These are phyloP conservation scores for Malus sieversii DNA, from an alignment of 306 rosid species.

Conservation along the genomic window DNA sequence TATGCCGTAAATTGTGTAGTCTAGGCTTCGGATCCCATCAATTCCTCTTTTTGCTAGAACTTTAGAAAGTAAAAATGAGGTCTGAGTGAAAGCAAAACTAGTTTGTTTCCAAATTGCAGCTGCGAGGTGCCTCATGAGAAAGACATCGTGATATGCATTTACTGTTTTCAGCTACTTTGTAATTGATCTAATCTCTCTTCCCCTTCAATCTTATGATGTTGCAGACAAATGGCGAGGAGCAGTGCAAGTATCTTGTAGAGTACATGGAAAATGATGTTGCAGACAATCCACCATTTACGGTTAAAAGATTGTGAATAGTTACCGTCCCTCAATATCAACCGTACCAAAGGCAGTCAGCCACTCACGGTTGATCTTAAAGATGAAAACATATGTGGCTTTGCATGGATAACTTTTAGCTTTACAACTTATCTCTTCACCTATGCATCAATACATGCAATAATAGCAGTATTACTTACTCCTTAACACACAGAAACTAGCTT, in stretches of 20 bases:
- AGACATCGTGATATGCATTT: background rate
- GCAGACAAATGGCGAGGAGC: constrained; percentile 88
- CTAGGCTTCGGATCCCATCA: background rate
- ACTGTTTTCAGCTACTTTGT: background rate
- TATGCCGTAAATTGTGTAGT: background rate
- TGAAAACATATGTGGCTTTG: background rate
- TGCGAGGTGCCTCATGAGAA: background rate
- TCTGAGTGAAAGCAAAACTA: too few species aligned
- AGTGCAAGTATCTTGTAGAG: constrained; percentile 55
- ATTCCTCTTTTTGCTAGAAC: background rate
- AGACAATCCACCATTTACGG: constrained; percentile 9
- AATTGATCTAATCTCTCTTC: constrained; percentile 12
- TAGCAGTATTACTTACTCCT: background rate
- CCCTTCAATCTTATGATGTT: constrained; percentile 11
- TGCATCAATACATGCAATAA: background rate
- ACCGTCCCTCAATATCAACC: constrained; percentile 1
- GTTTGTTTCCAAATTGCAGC: too few species aligned
- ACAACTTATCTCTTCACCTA: background rate
- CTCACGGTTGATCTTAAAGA: background rate
- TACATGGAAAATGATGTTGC: constrained; percentile 46
- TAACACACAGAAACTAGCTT: background rate
- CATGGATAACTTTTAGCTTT: background rate
- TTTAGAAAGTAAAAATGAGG: too few species aligned
- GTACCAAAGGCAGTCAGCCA: background rate
- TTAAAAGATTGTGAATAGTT: constrained; percentile 28